Evolutionary conservation across 2,329 filamentous ascomycete species (phyloP), one percentile per base, ranked within the genome.

Genomic region (Emericellopsis cladophorae): DNA sequence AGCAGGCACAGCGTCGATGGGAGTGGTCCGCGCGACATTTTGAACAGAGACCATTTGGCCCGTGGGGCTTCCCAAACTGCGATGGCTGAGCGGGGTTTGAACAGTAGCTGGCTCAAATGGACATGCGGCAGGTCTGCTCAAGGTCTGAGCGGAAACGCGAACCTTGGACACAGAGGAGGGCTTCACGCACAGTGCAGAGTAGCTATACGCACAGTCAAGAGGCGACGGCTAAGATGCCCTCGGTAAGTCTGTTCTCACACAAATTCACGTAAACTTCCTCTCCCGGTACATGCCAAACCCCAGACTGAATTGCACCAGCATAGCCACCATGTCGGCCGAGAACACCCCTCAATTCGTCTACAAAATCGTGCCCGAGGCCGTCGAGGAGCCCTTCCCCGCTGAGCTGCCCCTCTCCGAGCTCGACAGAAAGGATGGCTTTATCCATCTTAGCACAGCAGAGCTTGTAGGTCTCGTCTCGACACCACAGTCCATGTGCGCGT

Each of bases 1-100:
- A 90, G 67, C 44, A 87, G 76, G 44, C 80, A 76, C 33, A 80
- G 65, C 44, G 63, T 67, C 18, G 79, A 81, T 7, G 86, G 74
- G 26, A 76, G 63, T 23, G 84, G 83, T 8, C 72, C 75, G 46
- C 61, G 61, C 16, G 69, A 72, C 72, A 75, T 76, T 40, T 21
- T 21, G 18, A 21, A 21, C 18, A 21, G 18, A 21, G 18, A 21
- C 18, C 18, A 21, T 21, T 21, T 21, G 4, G 18, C 18, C 18
- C 18, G 5, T 21, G 18, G 18, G 5, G 18, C 18, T 21, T 5
- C 18, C 18, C 18, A 5, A 5, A 21, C 18, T 21, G 18, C 18
- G 5, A 21, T 21, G 18, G 18, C 5, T 21, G 18, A 3, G 18
- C 18, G 18, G 18, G 18, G 18, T 4, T 21, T 21, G 18, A 21